These are phyloP conservation scores for Trichophyton verrucosum DNA, from an alignment of 2,329 filamentous ascomycete genomes.

Conservation along the genomic window DNA sequence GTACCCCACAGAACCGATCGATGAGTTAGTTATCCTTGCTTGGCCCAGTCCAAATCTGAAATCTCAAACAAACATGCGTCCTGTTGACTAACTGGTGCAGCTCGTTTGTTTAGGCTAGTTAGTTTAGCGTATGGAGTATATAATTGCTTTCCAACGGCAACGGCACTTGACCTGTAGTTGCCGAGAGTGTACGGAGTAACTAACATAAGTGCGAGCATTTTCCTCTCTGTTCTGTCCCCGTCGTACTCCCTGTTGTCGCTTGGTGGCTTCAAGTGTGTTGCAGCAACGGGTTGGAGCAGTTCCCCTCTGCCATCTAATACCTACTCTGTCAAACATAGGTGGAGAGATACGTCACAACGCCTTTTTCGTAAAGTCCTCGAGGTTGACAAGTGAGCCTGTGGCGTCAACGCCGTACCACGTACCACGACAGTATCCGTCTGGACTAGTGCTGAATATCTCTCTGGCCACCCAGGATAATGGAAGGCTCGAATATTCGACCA, in stretches of 20 bases:
- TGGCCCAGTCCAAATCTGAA: not conserved
- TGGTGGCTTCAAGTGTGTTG: not conserved
- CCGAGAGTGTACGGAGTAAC: not conserved
- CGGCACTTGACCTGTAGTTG: not conserved
- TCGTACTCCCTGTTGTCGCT: not conserved
- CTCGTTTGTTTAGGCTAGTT: not conserved
- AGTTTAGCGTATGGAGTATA: not conserved
- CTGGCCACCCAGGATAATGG: not conserved
- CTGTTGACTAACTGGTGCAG: not conserved
- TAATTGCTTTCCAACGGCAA: not conserved
- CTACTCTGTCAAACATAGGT: not conserved
- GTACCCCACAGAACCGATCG: slow-evolving; percentile 3
- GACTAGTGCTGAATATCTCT: not conserved
- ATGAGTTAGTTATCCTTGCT: slow-evolving; percentile 1
- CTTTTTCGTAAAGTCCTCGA: not conserved
- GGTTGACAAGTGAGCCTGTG: slow-evolving; percentile 3
- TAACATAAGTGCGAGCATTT: not conserved
- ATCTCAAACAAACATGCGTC: not conserved
- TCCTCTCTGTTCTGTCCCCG: not conserved
- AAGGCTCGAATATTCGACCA: not conserved
- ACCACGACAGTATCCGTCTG: not conserved
- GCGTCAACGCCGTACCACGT: not conserved
- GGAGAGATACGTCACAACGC: slow-evolving; percentile 2
- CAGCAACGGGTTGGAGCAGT: not conserved
- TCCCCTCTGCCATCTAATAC: not conserved